A percentile compares a stretch with the other conserved stretches of the same genome.
phyloP scores from a whole-genome alignment of 768 basidiomycete genomes.

The Pleurotus cornucopiae region DNA sequence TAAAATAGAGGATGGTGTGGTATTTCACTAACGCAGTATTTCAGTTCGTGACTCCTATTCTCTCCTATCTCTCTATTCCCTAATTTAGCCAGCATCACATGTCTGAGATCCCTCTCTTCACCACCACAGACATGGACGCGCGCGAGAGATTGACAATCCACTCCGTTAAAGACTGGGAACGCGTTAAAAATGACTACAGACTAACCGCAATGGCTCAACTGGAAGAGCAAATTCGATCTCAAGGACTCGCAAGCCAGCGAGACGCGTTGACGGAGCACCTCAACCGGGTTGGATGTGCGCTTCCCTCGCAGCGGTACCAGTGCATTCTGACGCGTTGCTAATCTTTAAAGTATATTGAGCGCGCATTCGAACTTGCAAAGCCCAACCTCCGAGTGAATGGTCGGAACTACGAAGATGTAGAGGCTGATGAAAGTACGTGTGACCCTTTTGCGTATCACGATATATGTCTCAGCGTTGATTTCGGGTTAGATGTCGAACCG shows the following conservation, averaged over 20 bases:
- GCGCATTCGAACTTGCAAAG: constrained; percentile 55
- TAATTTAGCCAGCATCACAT: no score
- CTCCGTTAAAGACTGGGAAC: constrained; percentile 61
- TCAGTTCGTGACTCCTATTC: no score
- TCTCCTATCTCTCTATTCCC: no score
- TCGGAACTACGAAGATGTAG: constrained; percentile 65
- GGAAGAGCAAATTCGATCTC: constrained; percentile 39
- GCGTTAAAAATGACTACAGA: constrained; percentile 51
- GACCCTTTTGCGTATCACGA: not conserved
- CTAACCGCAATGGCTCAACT: constrained; percentile 40
- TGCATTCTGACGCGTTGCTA: constrained; percentile 7
- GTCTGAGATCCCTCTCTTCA: no score
- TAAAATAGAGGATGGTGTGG: no score
- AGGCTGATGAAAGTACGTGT: constrained; percentile 46
- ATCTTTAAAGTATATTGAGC: constrained; percentile 51
- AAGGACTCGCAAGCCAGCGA: constrained; percentile 36
- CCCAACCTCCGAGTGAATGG: constrained; percentile 81
- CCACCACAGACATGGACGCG: constrained; percentile 25
- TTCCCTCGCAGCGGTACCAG: not conserved
- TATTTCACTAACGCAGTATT: no score
- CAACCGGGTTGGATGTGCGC: constrained; percentile 35
- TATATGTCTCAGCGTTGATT: not conserved
- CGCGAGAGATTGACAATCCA: constrained; percentile 53
- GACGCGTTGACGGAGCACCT: constrained; percentile 46
- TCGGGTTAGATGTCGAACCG: constrained; percentile 57